Base-by-base conservation (phyloP, 495 filamentous ascomycete genomes). In the Eremomyces bilateralis region DNA sequence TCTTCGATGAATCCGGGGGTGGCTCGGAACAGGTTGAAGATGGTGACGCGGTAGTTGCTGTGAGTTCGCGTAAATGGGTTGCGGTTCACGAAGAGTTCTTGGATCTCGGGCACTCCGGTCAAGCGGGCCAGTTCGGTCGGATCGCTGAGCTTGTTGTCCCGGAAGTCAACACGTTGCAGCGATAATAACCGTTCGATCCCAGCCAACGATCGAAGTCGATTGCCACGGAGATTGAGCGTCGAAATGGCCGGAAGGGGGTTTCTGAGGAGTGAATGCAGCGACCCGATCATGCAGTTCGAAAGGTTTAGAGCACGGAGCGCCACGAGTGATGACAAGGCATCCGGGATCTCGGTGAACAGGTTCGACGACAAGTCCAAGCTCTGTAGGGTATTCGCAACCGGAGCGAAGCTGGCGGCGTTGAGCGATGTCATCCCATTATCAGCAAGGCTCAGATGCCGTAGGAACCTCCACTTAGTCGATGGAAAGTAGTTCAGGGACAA, bases 231-330 rank as follows among this genome's bases (percentile, higher is more conserved):
- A 48, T 95, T 95, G 42, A 97, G 64, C 15, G 81, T 81, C 3
- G 76, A 85, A 41, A 95, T 93, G 31, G 88, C 85, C 12, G 88
- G 84, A 2, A 97, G 64, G 20, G 88, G 85, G 50, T 75, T 83
- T 37, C 78, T 69, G 1, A 72, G 70, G 13, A 97, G 60, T 3
- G 84, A 92, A 44, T 90, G 82, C 37, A 97, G 59, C 21, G 82
- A 90, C 35, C 88, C 80, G 33, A 97, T 92, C 85, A 95, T 93
- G 63, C 88, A 94, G 47, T 82, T 73, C 11, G 84, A 85, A 19
- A 97, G 62, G 47, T 97, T 95, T 31, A 97, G 57, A 17, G 88
- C 83, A 31, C 80, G 69, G 16, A 97, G 64, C 15, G 77, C 72
- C 21, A 78, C 78, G 31, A 97, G 59, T 11, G 67, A 73, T 24